Base-by-base conservation (phyloP, 805 yeast species). In the Crinitomyces ghanaensis region DNA sequence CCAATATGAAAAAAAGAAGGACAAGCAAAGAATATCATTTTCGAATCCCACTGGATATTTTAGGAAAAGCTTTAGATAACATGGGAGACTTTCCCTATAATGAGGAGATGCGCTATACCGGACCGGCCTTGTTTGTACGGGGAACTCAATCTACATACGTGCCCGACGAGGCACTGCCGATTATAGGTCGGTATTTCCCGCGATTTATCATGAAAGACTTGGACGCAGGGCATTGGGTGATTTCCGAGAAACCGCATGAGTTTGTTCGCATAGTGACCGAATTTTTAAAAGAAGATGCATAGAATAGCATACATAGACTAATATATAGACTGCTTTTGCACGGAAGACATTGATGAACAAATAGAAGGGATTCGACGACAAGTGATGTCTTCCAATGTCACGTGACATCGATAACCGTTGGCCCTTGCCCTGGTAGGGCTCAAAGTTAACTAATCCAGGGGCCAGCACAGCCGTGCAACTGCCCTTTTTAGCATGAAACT, bases 211-310 rank as follows among this genome's bases (percentile, higher is more conserved):
- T 81, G 9, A 63, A 70, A 28, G 94, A 80, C 48, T 61, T 91
- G 16, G 77, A 82, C 13, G 72, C 86, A 0, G 95, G 95, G 2
- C 98, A 88, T 55, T 88, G 96, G 95, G 70, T 86, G 11, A 83
- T 83, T 43, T 72, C 83, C 26, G 96, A 88, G 50, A 77, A 78
- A 44, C 95, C 97, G 1, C 46, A 61, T 5, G 93, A 77, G 49
- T 84, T 88, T 42, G 61, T 82, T 16, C 70, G 65, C 3, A 57
- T 60, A 5, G 72, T 81, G 11, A 65, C 63, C 19, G 78, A 77
- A 19, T 86, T 74, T 57, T 16, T 42, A 4, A 13, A 16, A 13
- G 27, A 30, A 9, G 37, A 34, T n/a, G 25, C n/a, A 6, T 35
- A 22, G 26, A n/a, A n/a, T 15, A 8, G 24, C n/a, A n/a, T n/a